Percentiles rank a stretch among this genome's conserved stretches.
Conservation (phyloP, 331 rosid genomes). For the Pyrus hybrid region DNA sequence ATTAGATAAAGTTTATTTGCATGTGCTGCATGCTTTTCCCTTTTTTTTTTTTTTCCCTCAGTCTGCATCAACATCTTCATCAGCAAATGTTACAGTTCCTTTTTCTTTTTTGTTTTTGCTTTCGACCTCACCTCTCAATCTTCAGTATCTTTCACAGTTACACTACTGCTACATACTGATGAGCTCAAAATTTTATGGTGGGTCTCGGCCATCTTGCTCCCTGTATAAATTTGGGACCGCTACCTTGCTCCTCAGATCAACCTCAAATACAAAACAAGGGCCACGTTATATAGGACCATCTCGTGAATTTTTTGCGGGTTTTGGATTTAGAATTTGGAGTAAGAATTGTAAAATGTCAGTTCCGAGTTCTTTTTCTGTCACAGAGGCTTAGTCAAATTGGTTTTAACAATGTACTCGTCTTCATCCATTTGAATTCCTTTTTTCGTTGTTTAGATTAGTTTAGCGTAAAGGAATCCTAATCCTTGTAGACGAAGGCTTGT, state of each 20-base stretch:
- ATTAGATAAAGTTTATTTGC: constrained; percentile 15
- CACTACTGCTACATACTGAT: background rate
- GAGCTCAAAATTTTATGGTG: constrained; percentile 25
- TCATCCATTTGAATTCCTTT: no score
- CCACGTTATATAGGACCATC: background rate
- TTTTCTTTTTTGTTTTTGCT: constrained; percentile 13
- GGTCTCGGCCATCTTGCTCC: background rate
- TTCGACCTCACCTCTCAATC: constrained; percentile 1
- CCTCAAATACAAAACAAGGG: background rate
- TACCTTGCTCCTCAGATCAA: background rate
- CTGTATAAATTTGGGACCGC: constrained; percentile 22
- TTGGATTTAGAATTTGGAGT: background rate
- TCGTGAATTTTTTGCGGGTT: background rate
- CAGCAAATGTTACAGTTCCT: background rate
- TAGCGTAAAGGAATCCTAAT: no score
- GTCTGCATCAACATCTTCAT: constrained; percentile 5
- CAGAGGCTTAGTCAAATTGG: no score
- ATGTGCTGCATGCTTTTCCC: constrained; percentile 20
- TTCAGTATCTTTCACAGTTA: background rate
- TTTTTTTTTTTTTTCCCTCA: background rate
- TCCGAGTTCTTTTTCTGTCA: no score
- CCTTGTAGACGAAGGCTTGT: no score
- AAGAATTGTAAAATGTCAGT: background rate
- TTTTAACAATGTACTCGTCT: no score
- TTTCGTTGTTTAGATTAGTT: no score